Base-by-base conservation (phyloP, 768 basidiomycete genomes). In the Leccinum disarticulatum region DNA sequence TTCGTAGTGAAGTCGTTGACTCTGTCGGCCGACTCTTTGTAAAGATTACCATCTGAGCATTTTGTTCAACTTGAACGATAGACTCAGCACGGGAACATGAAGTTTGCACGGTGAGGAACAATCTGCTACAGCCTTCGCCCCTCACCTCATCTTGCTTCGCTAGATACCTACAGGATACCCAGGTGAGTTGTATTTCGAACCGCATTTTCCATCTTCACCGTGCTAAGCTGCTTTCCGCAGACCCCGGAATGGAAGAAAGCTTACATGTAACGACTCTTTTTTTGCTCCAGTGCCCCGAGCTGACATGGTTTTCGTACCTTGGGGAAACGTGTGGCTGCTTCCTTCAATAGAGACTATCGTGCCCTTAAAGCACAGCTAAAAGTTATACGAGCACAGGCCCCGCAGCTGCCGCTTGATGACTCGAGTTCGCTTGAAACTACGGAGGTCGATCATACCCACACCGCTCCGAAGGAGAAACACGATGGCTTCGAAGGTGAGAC, bases 291-390 rank as follows among this genome's bases (percentile, higher is more conserved):
- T 25, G 33, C 17, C 13, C 13, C 15, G 4, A 17, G 4, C 57
- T 60, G 54, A 56, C 49, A 15, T 38, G 22, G 13, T 35, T 8
- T 11, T 35, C 50, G 4, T 38, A n/a, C 31, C 15, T 15, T 36
- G 53, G 50, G 25, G 47, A 36, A 50, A 25, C 19, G 6, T 6
- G 3, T 46, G 36, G 17, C 55, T 27, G 31, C 35, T 33, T 48
- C 43, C 51, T 47, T 28, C 33, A 27, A 36, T 62, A 91, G 90
- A 66, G 84, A 91, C 70, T 91, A 91, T 67, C 83, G 85, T 3
- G 82, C 83, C 13, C 81, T 92, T 19, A 91, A 92, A 73, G 90
- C 87, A 65, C 78, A 79, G 22, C 87, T 91, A 11, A 77, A 79
- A 10, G 79, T 80, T 3, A 84, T 90, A 58, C 79, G 81, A 25